phyloP scores from a whole-genome alignment of 179 eudicot species.

The Drosera spatulata region DNA sequence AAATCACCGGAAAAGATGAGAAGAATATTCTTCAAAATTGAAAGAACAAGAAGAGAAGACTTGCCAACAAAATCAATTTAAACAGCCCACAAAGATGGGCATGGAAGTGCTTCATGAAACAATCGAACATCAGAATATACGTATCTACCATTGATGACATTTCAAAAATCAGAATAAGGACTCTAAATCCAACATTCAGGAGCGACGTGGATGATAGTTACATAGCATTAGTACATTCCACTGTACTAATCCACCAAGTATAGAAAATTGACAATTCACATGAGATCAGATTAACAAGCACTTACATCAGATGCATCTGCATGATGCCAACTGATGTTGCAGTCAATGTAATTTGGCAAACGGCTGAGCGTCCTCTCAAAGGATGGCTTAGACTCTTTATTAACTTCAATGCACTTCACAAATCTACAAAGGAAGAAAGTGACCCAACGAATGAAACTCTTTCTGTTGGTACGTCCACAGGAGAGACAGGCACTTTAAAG shows the following conservation, averaged over 20 bases:
- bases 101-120: too few relatives aligned
- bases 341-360: constrained; percentile 42
- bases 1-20: background rate
- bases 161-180: too few relatives aligned
- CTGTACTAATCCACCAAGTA: background rate
- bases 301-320: constrained; percentile 77
- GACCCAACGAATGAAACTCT: background rate
- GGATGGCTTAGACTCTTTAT: constrained; percentile 80
- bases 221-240: too few relatives aligned
- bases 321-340: constrained; percentile 93
- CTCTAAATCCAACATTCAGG: too few relatives aligned
- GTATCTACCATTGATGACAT: too few relatives aligned
- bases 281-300: constrained; percentile 6
- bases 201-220: too few relatives aligned
- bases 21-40: background rate
- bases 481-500: background rate
- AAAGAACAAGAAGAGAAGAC: background rate
- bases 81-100: too few relatives aligned
- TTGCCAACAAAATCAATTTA: too few relatives aligned
- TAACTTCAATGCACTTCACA: constrained; percentile 83
- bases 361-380: constrained; percentile 86
- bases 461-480: too few relatives aligned
- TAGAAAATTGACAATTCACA: background rate
- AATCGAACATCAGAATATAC: too few relatives aligned
- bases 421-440: constrained; percentile 32